Base-by-base conservation (phyloP, 176 grass and related monocot genomes). In the Zoysia pacifica region DNA sequence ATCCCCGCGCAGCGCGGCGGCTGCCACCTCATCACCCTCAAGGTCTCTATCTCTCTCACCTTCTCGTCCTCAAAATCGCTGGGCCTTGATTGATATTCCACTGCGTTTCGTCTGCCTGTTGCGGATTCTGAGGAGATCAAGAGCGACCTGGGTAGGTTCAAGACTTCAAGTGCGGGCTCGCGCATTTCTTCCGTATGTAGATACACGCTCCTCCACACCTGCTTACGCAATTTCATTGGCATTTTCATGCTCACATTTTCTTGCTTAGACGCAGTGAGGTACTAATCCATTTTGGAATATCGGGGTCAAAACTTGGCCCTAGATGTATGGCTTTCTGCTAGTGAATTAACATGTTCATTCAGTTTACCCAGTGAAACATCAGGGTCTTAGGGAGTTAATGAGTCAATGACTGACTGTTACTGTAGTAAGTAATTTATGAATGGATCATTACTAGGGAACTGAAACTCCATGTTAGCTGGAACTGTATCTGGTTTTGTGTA, bases 1-100 rank as follows among this genome's bases (percentile, higher is more conserved):
- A 79, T 98, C 72, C 92, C 95, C 14, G 58, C 92, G 46, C 88
- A 94, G 16, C 82, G 88, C 67, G 86, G 95, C 69, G 92, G 95
- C 40, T 98, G 95, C 88, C 92, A 98, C 85, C 92, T 98, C 90
- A 73, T 98, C 81, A 98, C 92, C 69, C 70, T 90, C 70, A 91
- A 89, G 88, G 92, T 88, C 72, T 62, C 38, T 1, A 43, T 1
- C 48, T 7, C 35, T 28, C 59, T 7, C 74, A 0, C 2, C 67
- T 8, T 63, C 72, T 45, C 11, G 3, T 59, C 5, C 46, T 73
- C 14, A 20, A 16, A 62, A 49, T 60, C 37, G 6, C 11, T 39
- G n/a, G 18, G 75, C 67, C 16, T 70, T 45, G 67, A 75, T 20
- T n/a, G 38, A 13, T 40, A 65, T 75, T 53, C 71, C 46, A 2